A percentile compares a stretch with the other conserved stretches of the same genome.
These are phyloP conservation scores for Hypericum androsaemum DNA, from an alignment of 345 rosid species.

Conservation along the genomic window DNA sequence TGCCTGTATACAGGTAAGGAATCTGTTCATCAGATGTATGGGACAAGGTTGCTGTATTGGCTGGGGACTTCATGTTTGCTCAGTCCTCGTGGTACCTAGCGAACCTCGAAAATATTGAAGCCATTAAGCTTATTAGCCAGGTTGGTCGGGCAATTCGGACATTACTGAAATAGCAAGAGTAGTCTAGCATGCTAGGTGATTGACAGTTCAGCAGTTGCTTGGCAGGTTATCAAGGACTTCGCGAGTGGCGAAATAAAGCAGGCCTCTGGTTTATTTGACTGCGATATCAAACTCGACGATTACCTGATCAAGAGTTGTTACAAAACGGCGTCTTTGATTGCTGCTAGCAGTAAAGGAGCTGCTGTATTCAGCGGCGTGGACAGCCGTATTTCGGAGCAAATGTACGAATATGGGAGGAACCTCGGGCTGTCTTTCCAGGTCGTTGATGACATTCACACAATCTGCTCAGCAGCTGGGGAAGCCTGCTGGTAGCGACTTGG, in stretches of 20 bases:
- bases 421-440: slow-evolving; percentile 89
- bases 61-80: slow-evolving; percentile 96
- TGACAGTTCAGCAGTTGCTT: not conserved
- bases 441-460: slow-evolving; percentile 87
- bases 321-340: slow-evolving; percentile 88
- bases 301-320: slow-evolving; percentile 85
- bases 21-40: slow-evolving; percentile 74
- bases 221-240: slow-evolving; percentile 91
- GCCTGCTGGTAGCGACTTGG: slow-evolving; percentile 80
- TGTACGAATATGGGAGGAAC: slow-evolving; percentile 81
- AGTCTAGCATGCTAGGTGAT: too few relatives aligned
- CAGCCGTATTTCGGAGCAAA: slow-evolving; percentile 32
- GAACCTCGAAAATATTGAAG: slow-evolving; percentile 85
- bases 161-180: too few relatives aligned
- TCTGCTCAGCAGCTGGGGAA: slow-evolving; percentile 90
- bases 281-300: slow-evolving; percentile 63
- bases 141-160: slow-evolving; percentile 28
- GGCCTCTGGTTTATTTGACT: slow-evolving; percentile 83
- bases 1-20: slow-evolving; percentile 46
- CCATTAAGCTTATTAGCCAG: slow-evolving; percentile 95
- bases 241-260: slow-evolving; percentile 99
- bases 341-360: slow-evolving; percentile 92
- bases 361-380: slow-evolving; percentile 75
- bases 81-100: slow-evolving; percentile 98
- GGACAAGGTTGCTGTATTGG: slow-evolving; percentile 87